Percentiles rank a stretch among this genome's conserved stretches.
phyloP scores from a whole-genome alignment of 371 early-diverging fungal species.

The Dipsacomyces acuminosporus region DNA sequence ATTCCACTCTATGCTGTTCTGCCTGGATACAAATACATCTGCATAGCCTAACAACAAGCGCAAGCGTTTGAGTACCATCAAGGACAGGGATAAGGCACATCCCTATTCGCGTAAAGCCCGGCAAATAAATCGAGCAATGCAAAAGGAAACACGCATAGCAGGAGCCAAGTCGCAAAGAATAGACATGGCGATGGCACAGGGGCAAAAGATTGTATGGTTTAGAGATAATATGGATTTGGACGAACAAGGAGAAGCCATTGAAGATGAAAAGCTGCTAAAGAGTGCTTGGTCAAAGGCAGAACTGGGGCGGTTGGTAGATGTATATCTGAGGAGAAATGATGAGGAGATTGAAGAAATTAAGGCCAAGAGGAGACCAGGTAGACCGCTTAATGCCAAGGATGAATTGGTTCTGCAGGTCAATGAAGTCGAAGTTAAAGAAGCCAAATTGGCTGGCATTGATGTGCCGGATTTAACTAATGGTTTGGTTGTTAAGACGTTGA shows the following conservation, averaged over 20 bases:
- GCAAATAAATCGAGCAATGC: constrained; percentile 54
- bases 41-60: constrained; percentile 59
- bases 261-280: constrained; percentile 15
- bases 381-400: constrained; percentile 26
- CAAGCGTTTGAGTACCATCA: constrained; percentile 51
- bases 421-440: constrained; percentile 26
- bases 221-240: constrained; percentile 46
- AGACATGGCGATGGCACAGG: constrained; percentile 23
- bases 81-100: constrained; percentile 57
- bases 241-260: constrained; percentile 1
- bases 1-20: neutral
- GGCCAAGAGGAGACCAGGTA: constrained; percentile 9
- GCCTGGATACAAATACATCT: neutral
- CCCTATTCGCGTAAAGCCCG: constrained; percentile 61
- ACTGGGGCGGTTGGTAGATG: constrained; percentile 45
- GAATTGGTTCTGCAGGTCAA: constrained; percentile 32
- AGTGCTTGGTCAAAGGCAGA: constrained; percentile 37
- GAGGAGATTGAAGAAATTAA: constrained; percentile 49
- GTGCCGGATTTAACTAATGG: constrained; percentile 50
- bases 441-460: constrained; percentile 48
- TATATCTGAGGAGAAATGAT: constrained; percentile 52
- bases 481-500: constrained; percentile 45
- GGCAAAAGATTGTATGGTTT: constrained; percentile 55
- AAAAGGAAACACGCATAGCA: constrained; percentile 46
- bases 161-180: constrained; percentile 41